phyloP scores from a whole-genome alignment of 116 monocot species.

The Posidonia oceanica region DNA sequence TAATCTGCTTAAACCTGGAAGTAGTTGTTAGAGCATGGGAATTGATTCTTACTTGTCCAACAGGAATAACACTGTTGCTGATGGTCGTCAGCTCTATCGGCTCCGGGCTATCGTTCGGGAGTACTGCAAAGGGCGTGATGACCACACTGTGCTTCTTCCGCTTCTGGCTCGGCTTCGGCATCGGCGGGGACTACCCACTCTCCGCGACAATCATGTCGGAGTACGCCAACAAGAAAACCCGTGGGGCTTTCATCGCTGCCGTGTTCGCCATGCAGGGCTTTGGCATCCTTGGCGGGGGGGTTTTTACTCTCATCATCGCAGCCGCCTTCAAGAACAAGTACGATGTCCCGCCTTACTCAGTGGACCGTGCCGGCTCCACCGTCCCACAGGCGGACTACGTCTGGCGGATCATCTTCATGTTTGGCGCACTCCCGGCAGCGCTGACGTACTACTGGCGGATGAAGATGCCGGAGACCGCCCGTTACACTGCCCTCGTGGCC shows the following conservation, averaged over 20 bases:
- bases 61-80: conserved; percentile 16
- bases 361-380: conserved; percentile 11
- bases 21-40: background rate
- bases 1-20: background rate
- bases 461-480: conserved; percentile 30
- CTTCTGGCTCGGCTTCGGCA: conserved; percentile 83
- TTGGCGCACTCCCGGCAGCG: conserved; percentile 14
- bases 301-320: conserved; percentile 14
- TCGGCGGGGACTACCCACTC: conserved; percentile 83
- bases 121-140: conserved; percentile 7
- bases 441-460: conserved; percentile 25
- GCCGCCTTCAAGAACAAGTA: conserved; percentile 13
- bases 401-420: conserved; percentile 28
- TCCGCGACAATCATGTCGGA: conserved; percentile 90
- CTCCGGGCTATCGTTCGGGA: conserved; percentile 23
- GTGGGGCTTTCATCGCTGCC: conserved; percentile 74
- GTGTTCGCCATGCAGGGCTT: conserved; percentile 81
- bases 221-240: conserved; percentile 80
- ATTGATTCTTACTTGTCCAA: background rate
- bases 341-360: conserved; percentile 4
- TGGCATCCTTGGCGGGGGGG: conserved; percentile 57
- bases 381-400: conserved; percentile 21
- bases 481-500: conserved; percentile 30
- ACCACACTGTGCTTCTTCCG: conserved; percentile 69
- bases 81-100: conserved; percentile 23